phyloP scores from a whole-genome alignment of 495 filamentous ascomycete genomes.

The Neurospora sublineolata region DNA sequence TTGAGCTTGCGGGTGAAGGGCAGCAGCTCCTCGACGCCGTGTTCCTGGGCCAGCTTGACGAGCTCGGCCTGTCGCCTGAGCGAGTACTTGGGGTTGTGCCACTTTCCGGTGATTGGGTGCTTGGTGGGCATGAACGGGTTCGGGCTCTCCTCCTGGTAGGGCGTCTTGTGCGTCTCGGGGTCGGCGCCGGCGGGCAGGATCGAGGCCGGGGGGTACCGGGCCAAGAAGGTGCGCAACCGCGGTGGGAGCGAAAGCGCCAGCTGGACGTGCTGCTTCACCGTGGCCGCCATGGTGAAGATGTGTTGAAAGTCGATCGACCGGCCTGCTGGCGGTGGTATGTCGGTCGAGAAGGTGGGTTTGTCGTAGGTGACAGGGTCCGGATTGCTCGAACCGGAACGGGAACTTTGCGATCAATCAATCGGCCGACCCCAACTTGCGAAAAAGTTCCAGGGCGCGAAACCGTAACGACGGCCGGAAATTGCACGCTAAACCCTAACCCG shows the following conservation, averaged over 20 bases:
- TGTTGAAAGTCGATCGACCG: neutral
- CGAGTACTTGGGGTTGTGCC: constrained; percentile 71
- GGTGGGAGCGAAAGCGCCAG: constrained; percentile 58
- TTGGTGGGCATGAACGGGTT: constrained; percentile 71
- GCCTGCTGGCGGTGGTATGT: neutral
- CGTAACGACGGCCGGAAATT: neutral
- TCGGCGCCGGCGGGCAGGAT: constrained; percentile 34
- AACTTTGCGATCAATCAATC: neutral
- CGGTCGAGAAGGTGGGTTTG: neutral
- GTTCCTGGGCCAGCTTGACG: constrained; percentile 68
- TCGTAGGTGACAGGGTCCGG: neutral
- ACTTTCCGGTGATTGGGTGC: constrained; percentile 60
- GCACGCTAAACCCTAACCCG: neutral
- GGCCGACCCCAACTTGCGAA: neutral
- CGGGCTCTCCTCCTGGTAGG: constrained; percentile 33
- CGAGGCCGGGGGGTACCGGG: constrained; percentile 64
- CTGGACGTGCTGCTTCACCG: constrained; percentile 36
- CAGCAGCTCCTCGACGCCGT: constrained; percentile 75
- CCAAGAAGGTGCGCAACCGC: constrained; percentile 77
- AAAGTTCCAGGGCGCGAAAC: constrained; percentile 1
- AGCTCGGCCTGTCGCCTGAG: constrained; percentile 83
- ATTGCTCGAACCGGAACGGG: neutral
- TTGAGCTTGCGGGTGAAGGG: constrained; percentile 69
- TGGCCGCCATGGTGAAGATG: constrained; percentile 14
- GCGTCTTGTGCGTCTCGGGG: constrained; percentile 30